Evolutionary conservation across 179 eudicot genomes (phyloP).

Genomic region (Patellifolia procumbens): DNA sequence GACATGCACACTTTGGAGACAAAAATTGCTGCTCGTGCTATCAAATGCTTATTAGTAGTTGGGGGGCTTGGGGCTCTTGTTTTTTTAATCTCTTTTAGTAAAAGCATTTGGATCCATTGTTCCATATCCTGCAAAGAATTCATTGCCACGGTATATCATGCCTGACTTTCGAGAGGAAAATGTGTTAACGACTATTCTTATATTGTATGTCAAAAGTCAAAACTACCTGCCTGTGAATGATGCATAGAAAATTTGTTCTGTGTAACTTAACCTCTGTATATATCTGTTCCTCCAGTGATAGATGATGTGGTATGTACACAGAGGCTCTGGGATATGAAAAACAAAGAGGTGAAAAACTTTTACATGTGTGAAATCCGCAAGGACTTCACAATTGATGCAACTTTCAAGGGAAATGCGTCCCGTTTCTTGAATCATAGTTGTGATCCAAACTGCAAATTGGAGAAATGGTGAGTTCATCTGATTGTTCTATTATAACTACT

Average conservation of each 20-base stretch:
- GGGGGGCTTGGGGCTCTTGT: background rate
- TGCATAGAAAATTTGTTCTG: background rate
- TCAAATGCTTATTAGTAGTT: background rate
- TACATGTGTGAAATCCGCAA: slow-evolving; percentile 92
- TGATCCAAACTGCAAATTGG: slow-evolving; percentile 92
- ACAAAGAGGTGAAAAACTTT: slow-evolving; percentile 63
- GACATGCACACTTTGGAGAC: background rate
- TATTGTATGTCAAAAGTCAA: background rate
- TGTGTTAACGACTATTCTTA: background rate
- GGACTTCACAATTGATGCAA: slow-evolving; percentile 93
- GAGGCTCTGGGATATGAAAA: slow-evolving; percentile 97
- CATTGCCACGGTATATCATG: background rate
- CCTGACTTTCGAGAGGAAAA: background rate
- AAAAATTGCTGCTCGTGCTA: background rate
- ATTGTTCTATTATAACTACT: slow-evolving; percentile 1
- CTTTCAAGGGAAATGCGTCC: slow-evolving; percentile 86
- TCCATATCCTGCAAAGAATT: background rate
- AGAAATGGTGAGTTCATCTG: slow-evolving; percentile 73
- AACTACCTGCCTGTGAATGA: background rate
- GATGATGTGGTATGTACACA: slow-evolving; percentile 80
- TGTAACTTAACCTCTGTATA: background rate
- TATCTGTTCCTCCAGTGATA: slow-evolving; percentile 52
- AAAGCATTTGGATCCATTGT: background rate
- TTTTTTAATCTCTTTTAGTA: background rate
- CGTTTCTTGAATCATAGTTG: slow-evolving; percentile 96